phyloP scores from a whole-genome alignment of 176 grass and related monocot genomes.

The Tillandsia leiboldiana region DNA sequence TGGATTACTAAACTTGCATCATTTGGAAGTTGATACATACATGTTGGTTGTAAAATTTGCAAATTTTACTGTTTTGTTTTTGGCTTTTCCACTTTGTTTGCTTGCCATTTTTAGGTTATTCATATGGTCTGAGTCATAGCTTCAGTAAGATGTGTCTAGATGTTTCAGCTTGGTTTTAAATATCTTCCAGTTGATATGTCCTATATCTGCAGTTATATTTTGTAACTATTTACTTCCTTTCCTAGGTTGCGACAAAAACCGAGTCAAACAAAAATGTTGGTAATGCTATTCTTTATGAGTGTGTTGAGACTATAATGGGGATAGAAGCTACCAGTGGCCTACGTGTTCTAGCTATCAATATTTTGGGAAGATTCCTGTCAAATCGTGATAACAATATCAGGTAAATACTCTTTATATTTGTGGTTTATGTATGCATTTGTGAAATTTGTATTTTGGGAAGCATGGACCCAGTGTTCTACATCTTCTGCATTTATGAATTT shows the following conservation, averaged over 20 bases:
- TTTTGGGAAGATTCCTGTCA: constrained; percentile 94
- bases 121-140: no score
- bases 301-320: constrained; percentile 98
- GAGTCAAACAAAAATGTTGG: constrained; percentile 97
- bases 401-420: constrained; percentile 30
- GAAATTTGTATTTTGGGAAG: neutral
- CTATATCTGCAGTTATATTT: constrained; percentile 12
- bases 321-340: constrained; percentile 91
- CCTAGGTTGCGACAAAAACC: constrained; percentile 89
- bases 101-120: no score
- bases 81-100: no score
- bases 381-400: constrained; percentile 99
- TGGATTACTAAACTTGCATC: no score
- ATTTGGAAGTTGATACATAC: no score
- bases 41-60: no score
- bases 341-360: constrained; percentile 92
- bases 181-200: constrained; percentile 1
- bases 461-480: no score
- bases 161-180: no score
- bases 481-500: no score
- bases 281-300: constrained; percentile 98
- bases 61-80: no score
- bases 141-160: no score
- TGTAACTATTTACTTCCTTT: constrained; percentile 17
- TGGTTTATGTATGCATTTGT: neutral